Percentiles rank a stretch among this genome's conserved stretches.
Evolutionary conservation across 2,329 filamentous ascomycete species (phyloP).

Genomic region (Pseudocercospora vitis): DNA sequence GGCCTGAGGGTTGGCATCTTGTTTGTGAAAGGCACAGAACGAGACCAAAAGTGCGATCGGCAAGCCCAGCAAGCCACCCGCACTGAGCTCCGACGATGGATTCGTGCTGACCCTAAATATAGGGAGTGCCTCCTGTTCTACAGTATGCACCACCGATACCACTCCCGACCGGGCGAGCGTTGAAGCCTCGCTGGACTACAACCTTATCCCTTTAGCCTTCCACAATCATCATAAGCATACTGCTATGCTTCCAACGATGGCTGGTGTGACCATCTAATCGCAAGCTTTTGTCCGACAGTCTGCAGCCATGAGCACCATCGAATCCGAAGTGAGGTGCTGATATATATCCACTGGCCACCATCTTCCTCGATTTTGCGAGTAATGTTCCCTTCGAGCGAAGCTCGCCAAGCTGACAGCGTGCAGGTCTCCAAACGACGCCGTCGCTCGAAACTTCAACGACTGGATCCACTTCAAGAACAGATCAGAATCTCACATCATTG

Average conservation of each 20-base stretch:
- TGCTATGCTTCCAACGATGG: background rate
- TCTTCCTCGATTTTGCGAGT: background rate
- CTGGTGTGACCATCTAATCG: background rate
- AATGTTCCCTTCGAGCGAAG: no score
- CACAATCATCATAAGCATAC: slow-evolving; percentile 2
- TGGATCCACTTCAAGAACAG: background rate
- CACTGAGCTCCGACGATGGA: background rate
- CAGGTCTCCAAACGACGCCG: slow-evolving; percentile 3
- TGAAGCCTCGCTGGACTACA: background rate
- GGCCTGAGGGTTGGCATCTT: no score
- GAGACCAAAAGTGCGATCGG: no score
- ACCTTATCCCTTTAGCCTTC: background rate
- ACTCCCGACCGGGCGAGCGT: background rate
- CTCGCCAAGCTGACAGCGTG: background rate
- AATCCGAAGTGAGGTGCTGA: background rate
- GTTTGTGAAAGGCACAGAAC: no score
- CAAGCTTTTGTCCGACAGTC: background rate
- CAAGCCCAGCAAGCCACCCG: no score
- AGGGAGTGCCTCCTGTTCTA: slow-evolving; percentile 1
- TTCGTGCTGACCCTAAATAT: background rate
- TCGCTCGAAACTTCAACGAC: background rate
- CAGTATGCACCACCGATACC: no score
- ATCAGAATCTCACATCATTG: slow-evolving; percentile 1
- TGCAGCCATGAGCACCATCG: background rate
- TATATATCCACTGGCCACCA: background rate